Percentiles rank a stretch among this genome's conserved stretches.
Conservation (phyloP, 2,329 filamentous ascomycete genomes). For the Apiospora malaysiana region DNA sequence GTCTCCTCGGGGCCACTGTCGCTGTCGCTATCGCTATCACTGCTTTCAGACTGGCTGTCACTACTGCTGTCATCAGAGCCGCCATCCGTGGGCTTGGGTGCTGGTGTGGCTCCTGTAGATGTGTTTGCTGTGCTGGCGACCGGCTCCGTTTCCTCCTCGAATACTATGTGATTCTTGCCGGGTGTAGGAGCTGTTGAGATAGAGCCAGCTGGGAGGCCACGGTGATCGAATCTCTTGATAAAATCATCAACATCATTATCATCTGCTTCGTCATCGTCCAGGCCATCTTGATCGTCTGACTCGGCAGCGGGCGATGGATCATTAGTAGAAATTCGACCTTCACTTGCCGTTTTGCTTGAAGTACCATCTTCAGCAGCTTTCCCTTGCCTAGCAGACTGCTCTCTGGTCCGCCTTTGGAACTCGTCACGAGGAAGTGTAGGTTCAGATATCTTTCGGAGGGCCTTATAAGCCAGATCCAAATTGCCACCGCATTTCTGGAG, state of each 20-base stretch:
- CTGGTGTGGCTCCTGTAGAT: slow-evolving; percentile 24
- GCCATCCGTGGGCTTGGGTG: not conserved
- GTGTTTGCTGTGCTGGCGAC: slow-evolving; percentile 21
- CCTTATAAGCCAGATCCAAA: slow-evolving; percentile 2
- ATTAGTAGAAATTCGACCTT: not conserved
- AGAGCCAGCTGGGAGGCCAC: slow-evolving; percentile 47
- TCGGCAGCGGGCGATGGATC: not conserved
- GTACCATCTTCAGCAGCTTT: not conserved
- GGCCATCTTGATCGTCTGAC: slow-evolving; percentile 31
- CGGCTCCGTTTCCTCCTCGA: slow-evolving; percentile 30
- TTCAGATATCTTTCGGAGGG: not conserved
- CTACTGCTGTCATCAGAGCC: slow-evolving; percentile 20
- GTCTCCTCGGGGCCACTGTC: slow-evolving; percentile 36
- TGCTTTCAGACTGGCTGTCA: not conserved
- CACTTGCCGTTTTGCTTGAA: not conserved
- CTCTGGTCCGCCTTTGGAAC: not conserved
- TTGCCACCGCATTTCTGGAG: not conserved
- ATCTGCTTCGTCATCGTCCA: slow-evolving; percentile 36
- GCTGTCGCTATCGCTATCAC: slow-evolving; percentile 29
- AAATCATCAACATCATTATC: slow-evolving; percentile 34
- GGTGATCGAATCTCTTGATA: slow-evolving; percentile 42
- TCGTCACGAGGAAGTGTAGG: slow-evolving; percentile 1
- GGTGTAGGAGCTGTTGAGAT: slow-evolving; percentile 39
- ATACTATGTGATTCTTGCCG: slow-evolving; percentile 26
- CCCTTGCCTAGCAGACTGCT: not conserved